Evolutionary conservation across 1,284 basidiomycete species (phyloP).

Genomic region (Cerioporus squamosus): DNA sequence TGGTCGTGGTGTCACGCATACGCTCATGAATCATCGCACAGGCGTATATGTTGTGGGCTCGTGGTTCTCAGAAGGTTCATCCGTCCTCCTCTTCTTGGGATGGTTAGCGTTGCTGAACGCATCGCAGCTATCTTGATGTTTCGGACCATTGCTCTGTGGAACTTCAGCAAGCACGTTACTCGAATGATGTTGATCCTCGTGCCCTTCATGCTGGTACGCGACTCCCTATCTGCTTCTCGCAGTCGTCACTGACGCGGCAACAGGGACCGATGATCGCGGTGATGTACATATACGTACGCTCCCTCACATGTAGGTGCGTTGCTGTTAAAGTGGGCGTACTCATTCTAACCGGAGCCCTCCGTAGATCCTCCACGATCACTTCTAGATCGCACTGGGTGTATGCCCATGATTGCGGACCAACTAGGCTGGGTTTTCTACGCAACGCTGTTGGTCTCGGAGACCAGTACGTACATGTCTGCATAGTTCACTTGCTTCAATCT

Average conservation of each 20-base stretch:
- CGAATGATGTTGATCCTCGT: neutral
- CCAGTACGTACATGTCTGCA: neutral
- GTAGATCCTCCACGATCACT: neutral
- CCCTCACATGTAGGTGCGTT: slow-evolving; percentile 9
- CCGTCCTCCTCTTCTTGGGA: too few species aligned
- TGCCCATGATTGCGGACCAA: neutral
- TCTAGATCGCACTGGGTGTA: neutral
- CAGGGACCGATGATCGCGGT: neutral
- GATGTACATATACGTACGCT: neutral
- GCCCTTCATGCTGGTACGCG: neutral
- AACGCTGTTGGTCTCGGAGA: neutral
- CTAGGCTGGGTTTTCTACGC: neutral
- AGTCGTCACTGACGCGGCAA: neutral
- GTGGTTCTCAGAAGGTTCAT: neutral
- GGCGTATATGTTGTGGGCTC: neutral
- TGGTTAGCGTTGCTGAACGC: neutral
- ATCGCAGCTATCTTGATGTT: neutral
- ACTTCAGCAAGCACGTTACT: neutral
- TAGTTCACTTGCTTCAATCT: too few species aligned
- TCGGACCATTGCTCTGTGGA: neutral
- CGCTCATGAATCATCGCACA: neutral
- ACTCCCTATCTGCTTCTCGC: neutral
- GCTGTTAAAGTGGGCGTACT: neutral
- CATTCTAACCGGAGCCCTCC: neutral
- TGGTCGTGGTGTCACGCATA: too few species aligned